Conservation (phyloP, 225 moss, liverwort and hornwort species). For the Polytrichum commune region DNA sequence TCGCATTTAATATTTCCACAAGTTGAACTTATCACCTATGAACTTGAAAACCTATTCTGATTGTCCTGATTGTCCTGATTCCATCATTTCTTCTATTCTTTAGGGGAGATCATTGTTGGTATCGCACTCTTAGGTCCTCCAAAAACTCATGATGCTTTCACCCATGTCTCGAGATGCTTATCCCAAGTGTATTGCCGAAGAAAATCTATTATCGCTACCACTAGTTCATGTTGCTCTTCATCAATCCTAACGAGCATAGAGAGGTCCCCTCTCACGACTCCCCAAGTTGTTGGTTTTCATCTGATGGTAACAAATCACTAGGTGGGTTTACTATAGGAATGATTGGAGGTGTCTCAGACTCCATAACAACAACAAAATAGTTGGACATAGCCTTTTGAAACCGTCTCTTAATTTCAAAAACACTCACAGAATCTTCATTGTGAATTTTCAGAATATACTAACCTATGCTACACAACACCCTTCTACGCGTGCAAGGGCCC, state of each 20-base stretch:
- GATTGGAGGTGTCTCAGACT: constrained; percentile 45
- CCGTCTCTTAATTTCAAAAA: too few relatives aligned
- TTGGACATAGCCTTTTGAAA: constrained; percentile 59
- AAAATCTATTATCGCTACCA: constrained; percentile 68
- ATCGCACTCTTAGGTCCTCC: constrained; percentile 53
- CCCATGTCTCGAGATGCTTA: constrained; percentile 77
- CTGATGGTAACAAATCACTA: constrained; percentile 19
- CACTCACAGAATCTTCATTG: too few relatives aligned
- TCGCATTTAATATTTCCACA: too few relatives aligned
- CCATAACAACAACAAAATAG: constrained; percentile 61
- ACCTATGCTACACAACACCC: too few relatives aligned
- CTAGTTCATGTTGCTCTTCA: constrained; percentile 53
- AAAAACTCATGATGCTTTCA: constrained; percentile 60
- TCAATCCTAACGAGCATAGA: constrained; percentile 54
- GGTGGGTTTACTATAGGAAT: constrained; percentile 19
- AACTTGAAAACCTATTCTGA: too few relatives aligned
- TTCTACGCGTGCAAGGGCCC: too few relatives aligned
- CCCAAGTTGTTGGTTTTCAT: constrained; percentile 20
- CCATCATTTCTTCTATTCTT: constrained; percentile 71
- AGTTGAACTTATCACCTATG: too few relatives aligned
- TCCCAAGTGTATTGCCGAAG: constrained; percentile 78
- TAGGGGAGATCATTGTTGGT: constrained; percentile 65
- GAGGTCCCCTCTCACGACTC: constrained; percentile 11
- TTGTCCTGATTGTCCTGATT: too few relatives aligned
- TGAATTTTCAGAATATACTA: too few relatives aligned